Conservation (phyloP, 176 grass and related monocot genomes). For the Phragmites australis region DNA sequence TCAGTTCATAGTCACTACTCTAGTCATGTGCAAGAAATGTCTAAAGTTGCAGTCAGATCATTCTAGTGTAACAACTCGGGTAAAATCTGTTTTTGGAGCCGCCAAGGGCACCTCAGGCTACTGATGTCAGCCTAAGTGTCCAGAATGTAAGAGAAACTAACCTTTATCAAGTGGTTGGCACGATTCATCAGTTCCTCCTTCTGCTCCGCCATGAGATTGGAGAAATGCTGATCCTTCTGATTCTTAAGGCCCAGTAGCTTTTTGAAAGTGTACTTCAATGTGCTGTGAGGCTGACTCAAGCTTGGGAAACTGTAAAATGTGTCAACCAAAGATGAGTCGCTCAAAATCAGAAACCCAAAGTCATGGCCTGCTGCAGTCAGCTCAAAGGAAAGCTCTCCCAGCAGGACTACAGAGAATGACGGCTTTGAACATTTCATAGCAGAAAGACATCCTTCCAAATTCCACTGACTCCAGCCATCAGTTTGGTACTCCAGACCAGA, state of each 20-base stretch:
- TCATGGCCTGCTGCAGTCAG: conserved; percentile 69
- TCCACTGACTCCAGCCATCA: conserved; percentile 54
- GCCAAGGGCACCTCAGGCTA: background rate
- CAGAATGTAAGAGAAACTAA: conserved; percentile 25
- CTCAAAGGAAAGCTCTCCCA: conserved; percentile 83
- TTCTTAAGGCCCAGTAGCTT: conserved; percentile 71
- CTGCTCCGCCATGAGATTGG: conserved; percentile 52
- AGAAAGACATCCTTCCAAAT: conserved; percentile 62
- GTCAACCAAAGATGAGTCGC: conserved; percentile 59
- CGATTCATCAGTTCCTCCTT: conserved; percentile 59
- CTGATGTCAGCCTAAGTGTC: background rate
- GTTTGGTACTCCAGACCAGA: conserved; percentile 87
- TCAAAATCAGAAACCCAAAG: conserved; percentile 82
- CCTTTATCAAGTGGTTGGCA: conserved; percentile 55
- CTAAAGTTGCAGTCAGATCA: background rate
- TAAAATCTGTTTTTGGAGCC: background rate
- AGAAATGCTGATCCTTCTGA: conserved; percentile 58
- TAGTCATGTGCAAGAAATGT: background rate
- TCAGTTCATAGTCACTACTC: background rate
- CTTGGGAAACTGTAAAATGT: conserved; percentile 72
- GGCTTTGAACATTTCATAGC: conserved; percentile 39
- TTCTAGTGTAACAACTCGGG: background rate
- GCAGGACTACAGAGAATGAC: conserved; percentile 58
- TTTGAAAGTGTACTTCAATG: conserved; percentile 76
- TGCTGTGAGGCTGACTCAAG: conserved; percentile 73